phyloP scores from a whole-genome alignment of 1,284 basidiomycete species.

The Melampsora americana region DNA sequence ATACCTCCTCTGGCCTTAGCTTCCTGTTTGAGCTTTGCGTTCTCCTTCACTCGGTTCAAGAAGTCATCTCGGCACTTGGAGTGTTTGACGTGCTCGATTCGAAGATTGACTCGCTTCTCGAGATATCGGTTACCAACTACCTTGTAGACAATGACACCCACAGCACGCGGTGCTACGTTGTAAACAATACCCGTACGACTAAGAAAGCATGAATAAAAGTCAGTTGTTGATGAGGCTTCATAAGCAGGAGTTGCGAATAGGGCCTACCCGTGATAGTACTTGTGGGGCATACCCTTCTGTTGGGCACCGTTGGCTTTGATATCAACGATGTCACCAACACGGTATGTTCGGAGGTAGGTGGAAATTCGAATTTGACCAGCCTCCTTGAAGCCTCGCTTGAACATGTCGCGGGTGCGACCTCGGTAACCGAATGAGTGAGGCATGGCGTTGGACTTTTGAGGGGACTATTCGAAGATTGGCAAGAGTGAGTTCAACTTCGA shows the following conservation, averaged over 20 bases:
- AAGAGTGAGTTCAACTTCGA: background rate
- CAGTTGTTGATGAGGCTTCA: background rate
- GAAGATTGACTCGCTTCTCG: constrained; percentile 99
- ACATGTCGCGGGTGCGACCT: constrained; percentile 99
- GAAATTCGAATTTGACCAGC: constrained; percentile 71
- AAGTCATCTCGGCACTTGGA: constrained; percentile 99
- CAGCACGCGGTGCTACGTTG: constrained; percentile 91
- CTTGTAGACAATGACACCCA: constrained; percentile 98
- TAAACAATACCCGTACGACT: constrained; percentile 96
- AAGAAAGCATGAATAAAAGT: constrained; percentile 8
- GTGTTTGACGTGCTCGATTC: constrained; percentile 95
- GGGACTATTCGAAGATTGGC: background rate
- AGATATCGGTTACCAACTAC: constrained; percentile 98
- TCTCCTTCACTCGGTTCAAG: constrained; percentile 89
- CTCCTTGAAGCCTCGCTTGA: constrained; percentile 89
- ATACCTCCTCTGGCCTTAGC: constrained; percentile 84
- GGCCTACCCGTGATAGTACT: constrained; percentile 59
- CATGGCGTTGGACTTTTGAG: constrained; percentile 67
- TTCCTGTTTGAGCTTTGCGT: constrained; percentile 77
- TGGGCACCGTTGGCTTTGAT: constrained; percentile 98
- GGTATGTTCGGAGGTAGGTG: constrained; percentile 88
- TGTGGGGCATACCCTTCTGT: constrained; percentile 99
- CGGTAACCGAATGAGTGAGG: constrained; percentile 99
- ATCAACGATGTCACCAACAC: constrained; percentile 97
- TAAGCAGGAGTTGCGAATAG: background rate